These are phyloP conservation scores for Linum tenue DNA, from an alignment of 345 rosid species.

Conservation along the genomic window DNA sequence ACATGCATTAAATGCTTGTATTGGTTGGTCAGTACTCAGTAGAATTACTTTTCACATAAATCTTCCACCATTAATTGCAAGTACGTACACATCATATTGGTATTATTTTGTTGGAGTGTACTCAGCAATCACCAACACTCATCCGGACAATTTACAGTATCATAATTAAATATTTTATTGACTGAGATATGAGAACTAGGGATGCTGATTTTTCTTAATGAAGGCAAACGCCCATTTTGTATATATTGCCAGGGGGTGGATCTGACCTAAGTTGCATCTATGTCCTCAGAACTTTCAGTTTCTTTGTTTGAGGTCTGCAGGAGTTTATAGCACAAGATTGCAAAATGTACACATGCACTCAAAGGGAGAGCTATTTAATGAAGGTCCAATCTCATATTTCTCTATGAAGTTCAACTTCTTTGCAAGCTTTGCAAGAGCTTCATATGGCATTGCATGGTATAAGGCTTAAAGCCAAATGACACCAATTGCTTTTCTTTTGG, in stretches of 20 bases:
- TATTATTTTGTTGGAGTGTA: neutral
- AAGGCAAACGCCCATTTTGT: no score
- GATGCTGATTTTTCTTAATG: no score
- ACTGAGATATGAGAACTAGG: neutral
- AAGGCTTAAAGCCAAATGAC: neutral
- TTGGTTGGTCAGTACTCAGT: neutral
- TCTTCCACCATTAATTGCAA: neutral
- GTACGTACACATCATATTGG: neutral
- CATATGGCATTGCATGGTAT: slow-evolving; percentile 8
- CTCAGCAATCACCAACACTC: no score
- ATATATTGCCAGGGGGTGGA: no score
- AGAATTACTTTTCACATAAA: no score
- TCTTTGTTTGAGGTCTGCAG: neutral
- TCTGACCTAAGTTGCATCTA: neutral
- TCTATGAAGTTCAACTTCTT: neutral
- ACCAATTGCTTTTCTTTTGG: slow-evolving; percentile 1
- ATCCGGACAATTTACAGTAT: neutral
- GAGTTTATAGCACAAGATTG: neutral
- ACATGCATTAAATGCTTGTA: neutral
- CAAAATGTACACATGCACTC: neutral
- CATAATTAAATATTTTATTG: neutral
- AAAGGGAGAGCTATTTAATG: no score
- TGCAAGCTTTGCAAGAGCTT: slow-evolving; percentile 1
- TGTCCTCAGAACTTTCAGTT: neutral
- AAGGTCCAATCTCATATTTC: no score